These are phyloP conservation scores for Epichloe sibirici DNA, from an alignment of 2,329 filamentous ascomycete genomes.

Conservation along the genomic window DNA sequence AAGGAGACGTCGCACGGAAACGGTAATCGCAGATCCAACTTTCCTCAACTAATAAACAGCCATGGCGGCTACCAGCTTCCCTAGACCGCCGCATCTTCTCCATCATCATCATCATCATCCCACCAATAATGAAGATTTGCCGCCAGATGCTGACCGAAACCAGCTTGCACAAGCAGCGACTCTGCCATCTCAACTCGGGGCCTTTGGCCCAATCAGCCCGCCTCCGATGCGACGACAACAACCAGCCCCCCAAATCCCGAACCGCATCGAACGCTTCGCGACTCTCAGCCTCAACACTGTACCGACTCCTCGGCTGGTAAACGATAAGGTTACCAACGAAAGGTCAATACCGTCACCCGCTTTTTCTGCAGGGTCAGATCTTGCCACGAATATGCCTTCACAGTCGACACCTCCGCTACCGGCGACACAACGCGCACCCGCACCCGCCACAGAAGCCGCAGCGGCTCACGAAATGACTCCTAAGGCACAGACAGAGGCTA, in stretches of 20 bases:
- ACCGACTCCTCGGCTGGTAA: not conserved
- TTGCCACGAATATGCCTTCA: not conserved
- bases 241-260: not conserved
- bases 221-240: constrained; percentile 14
- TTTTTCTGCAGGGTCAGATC: not conserved
- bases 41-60: not conserved
- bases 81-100: not conserved
- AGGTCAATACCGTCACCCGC: not conserved
- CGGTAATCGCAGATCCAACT: not conserved
- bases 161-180: not conserved
- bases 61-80: not conserved
- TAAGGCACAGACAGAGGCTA: constrained; percentile 12
- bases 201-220: constrained; percentile 16
- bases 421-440: not conserved
- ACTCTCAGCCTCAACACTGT: not conserved
- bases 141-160: not conserved
- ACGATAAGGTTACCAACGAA: not conserved
- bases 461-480: constrained; percentile 9
- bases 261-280: constrained; percentile 1
- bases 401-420: constrained; percentile 13
- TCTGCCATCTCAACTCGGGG: not conserved
- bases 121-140: not conserved
- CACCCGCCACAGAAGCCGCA: constrained; percentile 1
- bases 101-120: not conserved
- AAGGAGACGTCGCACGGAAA: too few relatives aligned